A percentile compares a stretch with the other conserved stretches of the same genome.
Conservation (phyloP, 2,329 filamentous ascomycete genomes). For the Scedosporium minutisporum region DNA sequence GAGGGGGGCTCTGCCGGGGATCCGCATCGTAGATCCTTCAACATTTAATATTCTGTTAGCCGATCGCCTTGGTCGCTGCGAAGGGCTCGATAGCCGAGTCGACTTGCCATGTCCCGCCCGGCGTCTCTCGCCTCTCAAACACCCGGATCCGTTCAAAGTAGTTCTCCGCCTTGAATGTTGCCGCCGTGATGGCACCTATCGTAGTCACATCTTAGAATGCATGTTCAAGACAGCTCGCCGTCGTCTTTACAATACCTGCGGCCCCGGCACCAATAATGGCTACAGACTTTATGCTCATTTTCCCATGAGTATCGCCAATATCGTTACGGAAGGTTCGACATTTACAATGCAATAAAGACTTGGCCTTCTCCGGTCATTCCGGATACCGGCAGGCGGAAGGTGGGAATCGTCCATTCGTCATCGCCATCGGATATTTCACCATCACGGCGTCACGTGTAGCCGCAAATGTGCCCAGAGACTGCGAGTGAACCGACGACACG, state of each 20-base stretch:
- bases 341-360: neutral
- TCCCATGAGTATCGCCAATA: neutral
- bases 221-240: neutral
- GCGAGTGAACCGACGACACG: too few species aligned
- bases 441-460: neutral
- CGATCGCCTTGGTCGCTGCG: neutral
- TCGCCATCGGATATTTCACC: neutral
- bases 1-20: conserved; percentile 21
- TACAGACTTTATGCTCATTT: conserved; percentile 25
- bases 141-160: conserved; percentile 31
- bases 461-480: too few species aligned
- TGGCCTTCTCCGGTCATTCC: neutral
- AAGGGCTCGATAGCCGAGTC: neutral
- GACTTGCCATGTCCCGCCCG: conserved; percentile 35
- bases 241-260: conserved; percentile 20
- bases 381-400: neutral
- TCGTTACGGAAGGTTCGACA: neutral
- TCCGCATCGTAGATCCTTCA: conserved; percentile 42
- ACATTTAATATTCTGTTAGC: neutral
- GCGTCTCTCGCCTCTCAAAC: conserved; percentile 30
- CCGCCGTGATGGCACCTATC: conserved; percentile 36
- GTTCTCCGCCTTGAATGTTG: conserved; percentile 34
- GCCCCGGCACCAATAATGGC: conserved; percentile 34
- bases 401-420: neutral
- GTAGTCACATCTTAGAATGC: neutral